Conservation (phyloP, 495 filamentous ascomycete species). For the Sordaria brevicollis region DNA sequence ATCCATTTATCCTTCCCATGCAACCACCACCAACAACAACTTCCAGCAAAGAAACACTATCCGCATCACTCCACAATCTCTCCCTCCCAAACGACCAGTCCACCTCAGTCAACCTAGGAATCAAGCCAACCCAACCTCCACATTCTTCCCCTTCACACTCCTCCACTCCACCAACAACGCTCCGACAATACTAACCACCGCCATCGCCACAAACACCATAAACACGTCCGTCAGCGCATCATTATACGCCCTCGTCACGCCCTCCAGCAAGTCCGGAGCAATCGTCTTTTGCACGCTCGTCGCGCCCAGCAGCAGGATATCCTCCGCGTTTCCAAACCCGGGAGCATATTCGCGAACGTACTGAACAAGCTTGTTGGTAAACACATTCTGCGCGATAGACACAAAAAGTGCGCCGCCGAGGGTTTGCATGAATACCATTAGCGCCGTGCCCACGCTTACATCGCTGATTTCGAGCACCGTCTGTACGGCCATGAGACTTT, state of each 20-base stretch:
- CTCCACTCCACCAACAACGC: slow-evolving; percentile 61
- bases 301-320: slow-evolving; percentile 53
- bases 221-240: slow-evolving; percentile 56
- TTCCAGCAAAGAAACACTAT: no score
- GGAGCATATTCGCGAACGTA: slow-evolving; percentile 45
- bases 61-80: no score
- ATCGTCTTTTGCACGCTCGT: slow-evolving; percentile 50
- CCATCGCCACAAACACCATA: slow-evolving; percentile 57
- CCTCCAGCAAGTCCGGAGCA: slow-evolving; percentile 31
- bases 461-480: slow-evolving; percentile 52
- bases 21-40: no score
- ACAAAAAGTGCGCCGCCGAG: slow-evolving; percentile 68
- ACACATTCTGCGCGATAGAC: slow-evolving; percentile 66
- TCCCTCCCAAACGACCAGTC: no score
- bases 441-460: slow-evolving; percentile 54
- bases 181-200: slow-evolving; percentile 50
- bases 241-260: slow-evolving; percentile 61
- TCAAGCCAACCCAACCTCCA: slow-evolving; percentile 50
- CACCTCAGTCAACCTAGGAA: no score
- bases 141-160: slow-evolving; percentile 75
- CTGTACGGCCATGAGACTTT: slow-evolving; percentile 59
- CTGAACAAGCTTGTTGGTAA: slow-evolving; percentile 56
- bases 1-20: no score
- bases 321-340: slow-evolving; percentile 29
- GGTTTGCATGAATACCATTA: slow-evolving; percentile 61